Evolutionary conservation across 2,329 filamentous ascomycete genomes (phyloP), one percentile per base, ranked within the genome.

Genomic region (Thielaviopsis musarum): DNA sequence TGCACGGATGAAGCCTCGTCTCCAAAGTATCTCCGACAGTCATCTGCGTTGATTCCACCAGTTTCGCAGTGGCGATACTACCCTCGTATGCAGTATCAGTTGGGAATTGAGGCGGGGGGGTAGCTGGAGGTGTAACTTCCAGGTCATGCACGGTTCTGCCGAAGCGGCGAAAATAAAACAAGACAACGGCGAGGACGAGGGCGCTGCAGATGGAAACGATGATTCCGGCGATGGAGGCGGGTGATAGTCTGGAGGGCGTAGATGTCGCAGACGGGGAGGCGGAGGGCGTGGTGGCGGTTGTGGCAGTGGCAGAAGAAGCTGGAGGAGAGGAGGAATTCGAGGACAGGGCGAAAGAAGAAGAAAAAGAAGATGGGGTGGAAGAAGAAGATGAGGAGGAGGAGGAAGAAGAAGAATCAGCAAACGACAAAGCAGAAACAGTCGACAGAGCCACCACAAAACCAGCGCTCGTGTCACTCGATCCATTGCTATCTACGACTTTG

Each of bases 171-270:
- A 61, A 26, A 26, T 54, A 61, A 34, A 53, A 58, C 13, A 61
- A 51, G 34, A 30, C 55, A 13, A 58, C 19, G 9, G 48, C 30
- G 3, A 61, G 10, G n/a, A 61, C 9, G 9, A 57, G 13, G 6
- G 38, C 38, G n/a, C 41, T 19, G 15, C 26, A 22, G 15, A 54
- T 51, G 9, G 28, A 19, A n/a, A 57, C 38, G 17, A 38, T 28
- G n/a, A 60, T 60, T 17, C 59, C 59, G 19, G 54, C 34, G 22
- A 60, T 60, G 49, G 57, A 15, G 10, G 41, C 5, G 26, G 58
- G 26, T 6, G 58, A 56, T 24, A 56, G 52, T 3, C 10, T 10
- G 10, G 30, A 34, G 4, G 30, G 10, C 30, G 30, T 34, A 7
- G 30, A 12, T 12, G 30, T 34, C 10, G 30, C 5, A 12, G 30